Conservation (phyloP, 1,284 basidiomycete species). For the Cutaneotrichosporon cutaneum region DNA sequence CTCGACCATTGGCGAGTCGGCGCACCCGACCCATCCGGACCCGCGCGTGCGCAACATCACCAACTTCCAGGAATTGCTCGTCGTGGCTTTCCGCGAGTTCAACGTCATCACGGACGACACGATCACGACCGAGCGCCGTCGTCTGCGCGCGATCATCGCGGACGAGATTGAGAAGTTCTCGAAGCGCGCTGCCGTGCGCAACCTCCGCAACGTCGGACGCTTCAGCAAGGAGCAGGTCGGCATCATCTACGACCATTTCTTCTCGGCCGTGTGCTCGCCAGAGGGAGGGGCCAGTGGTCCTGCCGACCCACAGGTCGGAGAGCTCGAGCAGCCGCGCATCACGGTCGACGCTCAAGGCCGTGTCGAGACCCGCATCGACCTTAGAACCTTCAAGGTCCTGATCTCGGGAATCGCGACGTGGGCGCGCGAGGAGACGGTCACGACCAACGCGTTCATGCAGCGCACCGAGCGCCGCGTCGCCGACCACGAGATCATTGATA, state of each 20-base stretch:
- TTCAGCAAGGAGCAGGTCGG: slow-evolving; percentile 90
- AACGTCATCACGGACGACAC: slow-evolving; percentile 94
- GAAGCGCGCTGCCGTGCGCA: slow-evolving; percentile 89
- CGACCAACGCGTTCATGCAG: slow-evolving; percentile 86
- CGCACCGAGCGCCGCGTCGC: slow-evolving; percentile 54
- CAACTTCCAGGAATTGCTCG: slow-evolving; percentile 93
- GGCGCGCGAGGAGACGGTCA: slow-evolving; percentile 93
- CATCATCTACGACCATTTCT: slow-evolving; percentile 84
- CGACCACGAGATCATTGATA: slow-evolving; percentile 56
- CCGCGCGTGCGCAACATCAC: slow-evolving; percentile 91
- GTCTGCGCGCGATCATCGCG: slow-evolving; percentile 86
- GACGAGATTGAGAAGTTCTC: slow-evolving; percentile 93
- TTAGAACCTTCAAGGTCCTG: slow-evolving; percentile 83
- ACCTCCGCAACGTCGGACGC: slow-evolving; percentile 74
- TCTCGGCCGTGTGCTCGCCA: slow-evolving; percentile 74
- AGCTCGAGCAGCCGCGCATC: slow-evolving; percentile 47
- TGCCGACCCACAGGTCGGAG: slow-evolving; percentile 27
- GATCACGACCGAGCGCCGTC: slow-evolving; percentile 80
- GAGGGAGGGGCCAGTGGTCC: slow-evolving; percentile 17
- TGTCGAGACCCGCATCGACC: slow-evolving; percentile 82
- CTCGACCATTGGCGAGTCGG: slow-evolving; percentile 86
- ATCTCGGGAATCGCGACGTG: slow-evolving; percentile 91
- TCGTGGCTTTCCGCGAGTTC: slow-evolving; percentile 97
- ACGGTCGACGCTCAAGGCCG: slow-evolving; percentile 60
- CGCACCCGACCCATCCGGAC: slow-evolving; percentile 85